phyloP scores from a whole-genome alignment of 805 yeast species.

The Ogataea minuta region DNA sequence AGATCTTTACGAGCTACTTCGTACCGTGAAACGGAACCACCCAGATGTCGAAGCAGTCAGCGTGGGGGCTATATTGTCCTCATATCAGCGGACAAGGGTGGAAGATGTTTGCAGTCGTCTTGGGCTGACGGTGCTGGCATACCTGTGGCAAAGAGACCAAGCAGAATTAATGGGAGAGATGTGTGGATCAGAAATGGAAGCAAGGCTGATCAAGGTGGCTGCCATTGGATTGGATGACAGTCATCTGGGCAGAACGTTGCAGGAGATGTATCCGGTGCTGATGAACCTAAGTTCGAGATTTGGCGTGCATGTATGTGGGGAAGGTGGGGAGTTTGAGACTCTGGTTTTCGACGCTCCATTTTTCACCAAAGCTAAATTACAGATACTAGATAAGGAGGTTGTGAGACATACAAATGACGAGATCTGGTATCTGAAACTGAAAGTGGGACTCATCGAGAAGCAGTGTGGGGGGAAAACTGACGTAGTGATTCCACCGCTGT shows the following conservation, averaged over 20 bases:
- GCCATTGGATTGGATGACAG: constrained; percentile 72
- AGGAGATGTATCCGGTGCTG: constrained; percentile 59
- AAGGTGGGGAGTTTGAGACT: constrained; percentile 98
- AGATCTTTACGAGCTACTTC: constrained; percentile 61
- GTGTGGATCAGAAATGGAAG: constrained; percentile 66
- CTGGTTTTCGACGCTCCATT: constrained; percentile 89
- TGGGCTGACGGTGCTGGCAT: constrained; percentile 68
- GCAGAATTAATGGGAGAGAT: constrained; percentile 77
- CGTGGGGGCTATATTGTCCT: constrained; percentile 93
- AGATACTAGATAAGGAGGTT: constrained; percentile 39
- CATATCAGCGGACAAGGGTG: constrained; percentile 92
- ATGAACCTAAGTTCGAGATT: constrained; percentile 55
- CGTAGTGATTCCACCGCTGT: constrained; percentile 36
- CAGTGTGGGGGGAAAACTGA: constrained; percentile 10
- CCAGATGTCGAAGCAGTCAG: constrained; percentile 84
- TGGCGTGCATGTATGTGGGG: constrained; percentile 95
- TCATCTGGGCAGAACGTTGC: constrained; percentile 69
- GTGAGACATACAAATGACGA: constrained; percentile 58
- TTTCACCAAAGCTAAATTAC: constrained; percentile 54
- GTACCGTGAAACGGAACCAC: constrained; percentile 45
- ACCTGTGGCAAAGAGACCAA: constrained; percentile 90
- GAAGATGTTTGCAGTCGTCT: constrained; percentile 83
- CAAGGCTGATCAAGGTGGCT: constrained; percentile 87
- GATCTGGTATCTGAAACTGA: constrained; percentile 63
- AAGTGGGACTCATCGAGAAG: constrained; percentile 46